Base-by-base conservation (phyloP, 1,139 yeast genomes). In the Saccharomyces pastorianus region DNA sequence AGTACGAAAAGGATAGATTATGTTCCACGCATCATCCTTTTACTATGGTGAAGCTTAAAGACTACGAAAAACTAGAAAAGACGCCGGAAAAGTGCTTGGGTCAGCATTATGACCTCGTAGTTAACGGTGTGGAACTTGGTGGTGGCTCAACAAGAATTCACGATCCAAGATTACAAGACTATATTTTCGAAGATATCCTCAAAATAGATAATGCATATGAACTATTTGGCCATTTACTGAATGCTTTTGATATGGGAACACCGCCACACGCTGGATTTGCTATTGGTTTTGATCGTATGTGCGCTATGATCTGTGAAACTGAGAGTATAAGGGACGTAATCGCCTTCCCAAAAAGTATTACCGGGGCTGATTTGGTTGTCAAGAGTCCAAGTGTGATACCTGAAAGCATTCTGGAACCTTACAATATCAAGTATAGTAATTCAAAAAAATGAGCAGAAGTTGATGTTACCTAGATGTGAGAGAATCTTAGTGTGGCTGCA, bases 211-310 rank as follows among this genome's bases (percentile, higher is more conserved):
- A 88, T 59, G 78, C 86, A 52, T 76, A 83, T 50, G 67, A 70
- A 20, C 73, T 89, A n/a, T 93, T 93, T 74, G 96, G 96, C 0
- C 99, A 95, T 70, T 75, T 93, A 50, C 74, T 95, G 34, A 76
- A 77, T 49, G 97, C 96, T 0, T 80, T 93, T 56, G 81, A 82
- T 48, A 83, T 88, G 73, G 99, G 99, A 1, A 90, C 98, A 66
- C 99, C 99, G 0, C 99, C 99, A 0, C 99, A 93, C 73, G 97
- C 98, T 2, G 99, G 99, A 0, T 76, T 93, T 52, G 99, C 99
- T 0, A 76, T 93, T 53, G 99, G 99, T 0, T 88, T 93, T 62
- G 99, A 93, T 69, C 76, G 99, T 58, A 75, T 93, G 75, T 84
- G 95, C 64, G 95, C 99, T 1, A 89, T 93, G 91, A 69, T 93